phyloP scores from a whole-genome alignment of 2,329 filamentous ascomycete species.

The Fonsecaea erecta region DNA sequence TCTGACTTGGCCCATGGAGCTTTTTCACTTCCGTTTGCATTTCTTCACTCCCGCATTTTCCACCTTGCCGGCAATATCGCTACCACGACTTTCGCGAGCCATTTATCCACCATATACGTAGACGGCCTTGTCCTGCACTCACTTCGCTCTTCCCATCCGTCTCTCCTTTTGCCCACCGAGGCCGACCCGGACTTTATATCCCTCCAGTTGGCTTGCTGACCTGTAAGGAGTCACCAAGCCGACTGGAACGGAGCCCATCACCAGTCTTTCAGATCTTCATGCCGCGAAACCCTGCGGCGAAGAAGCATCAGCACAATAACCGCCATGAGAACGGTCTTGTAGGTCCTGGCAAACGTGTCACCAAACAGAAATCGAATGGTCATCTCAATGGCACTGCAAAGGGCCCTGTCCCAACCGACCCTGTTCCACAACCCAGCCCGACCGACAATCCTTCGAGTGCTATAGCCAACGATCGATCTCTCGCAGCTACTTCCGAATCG shows the following conservation, averaged over 20 bases:
- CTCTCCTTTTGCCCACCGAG: constrained; percentile 15
- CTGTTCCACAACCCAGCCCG: constrained; percentile 25
- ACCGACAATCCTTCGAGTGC: constrained; percentile 21
- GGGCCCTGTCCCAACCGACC: constrained; percentile 44
- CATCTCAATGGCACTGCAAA: constrained; percentile 58
- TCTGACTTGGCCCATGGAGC: constrained; percentile 20
- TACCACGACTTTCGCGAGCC: constrained; percentile 13
- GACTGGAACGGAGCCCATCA: constrained; percentile 35
- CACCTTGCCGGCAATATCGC: constrained; percentile 3
- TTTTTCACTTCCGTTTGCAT: constrained; percentile 18
- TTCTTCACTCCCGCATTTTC: constrained; percentile 20
- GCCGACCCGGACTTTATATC: constrained; percentile 17
- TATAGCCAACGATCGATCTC: constrained; percentile 17
- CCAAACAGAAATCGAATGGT: constrained; percentile 61
- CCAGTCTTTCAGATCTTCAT: constrained; percentile 45
- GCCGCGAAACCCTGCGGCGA: constrained; percentile 55
- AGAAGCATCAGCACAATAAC: constrained; percentile 69
- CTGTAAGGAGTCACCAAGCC: constrained; percentile 37
- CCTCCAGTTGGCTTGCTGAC: constrained; percentile 40
- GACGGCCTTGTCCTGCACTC: constrained; percentile 1
- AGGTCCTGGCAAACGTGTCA: constrained; percentile 73
- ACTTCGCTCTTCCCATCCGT: constrained; percentile 9
- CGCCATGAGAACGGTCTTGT: constrained; percentile 88
- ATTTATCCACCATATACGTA: constrained; percentile 14
- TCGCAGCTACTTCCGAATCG: constrained; percentile 8